A percentile compares a stretch with the other conserved stretches of the same genome.
These are phyloP conservation scores for Neurospora sp. DNA, from an alignment of 495 filamentous ascomycete genomes.

Conservation along the genomic window DNA sequence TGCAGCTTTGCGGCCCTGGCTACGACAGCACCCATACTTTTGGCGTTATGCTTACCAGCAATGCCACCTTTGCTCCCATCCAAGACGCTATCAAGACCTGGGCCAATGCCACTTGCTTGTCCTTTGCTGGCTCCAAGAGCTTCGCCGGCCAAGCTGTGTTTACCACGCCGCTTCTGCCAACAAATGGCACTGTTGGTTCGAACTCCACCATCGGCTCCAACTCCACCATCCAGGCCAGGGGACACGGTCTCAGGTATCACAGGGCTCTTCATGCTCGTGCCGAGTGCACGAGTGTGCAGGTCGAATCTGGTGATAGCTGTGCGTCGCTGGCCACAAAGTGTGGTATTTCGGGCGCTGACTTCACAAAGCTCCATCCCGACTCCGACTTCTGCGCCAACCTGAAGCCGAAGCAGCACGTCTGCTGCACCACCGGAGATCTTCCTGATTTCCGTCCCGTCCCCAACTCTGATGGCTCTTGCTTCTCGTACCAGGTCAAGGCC, in stretches of 20 bases:
- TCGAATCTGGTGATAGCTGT: conserved; percentile 28
- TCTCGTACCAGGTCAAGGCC: conserved; percentile 19
- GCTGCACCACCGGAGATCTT: conserved; percentile 33
- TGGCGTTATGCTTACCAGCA: conserved; percentile 23
- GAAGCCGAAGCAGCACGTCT: conserved; percentile 29
- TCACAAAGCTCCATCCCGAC: conserved; percentile 31
- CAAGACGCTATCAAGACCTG: conserved; percentile 25
- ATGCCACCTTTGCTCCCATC: conserved; percentile 21
- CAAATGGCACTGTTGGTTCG: neutral
- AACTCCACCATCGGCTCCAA: neutral
- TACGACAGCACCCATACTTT: conserved; percentile 22
- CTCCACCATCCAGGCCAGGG: neutral
- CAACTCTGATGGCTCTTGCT: conserved; percentile 34
- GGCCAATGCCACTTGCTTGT: conserved; percentile 24
- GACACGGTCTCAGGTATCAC: neutral
- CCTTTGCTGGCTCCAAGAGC: conserved; percentile 9
- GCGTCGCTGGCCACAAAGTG: conserved; percentile 31
- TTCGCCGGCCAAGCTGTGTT: conserved; percentile 13
- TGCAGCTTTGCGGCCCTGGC: conserved; percentile 26
- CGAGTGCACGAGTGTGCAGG: conserved; percentile 15
- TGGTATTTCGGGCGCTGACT: conserved; percentile 26
- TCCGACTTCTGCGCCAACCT: conserved; percentile 28
- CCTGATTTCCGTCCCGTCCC: conserved; percentile 30
- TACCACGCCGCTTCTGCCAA: conserved; percentile 6
- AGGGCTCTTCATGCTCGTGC: neutral